A percentile compares a stretch with the other conserved stretches of the same genome.
Evolutionary conservation across 2,329 filamentous ascomycete genomes (phyloP).

Genomic region (Colletotrichum incanum): DNA sequence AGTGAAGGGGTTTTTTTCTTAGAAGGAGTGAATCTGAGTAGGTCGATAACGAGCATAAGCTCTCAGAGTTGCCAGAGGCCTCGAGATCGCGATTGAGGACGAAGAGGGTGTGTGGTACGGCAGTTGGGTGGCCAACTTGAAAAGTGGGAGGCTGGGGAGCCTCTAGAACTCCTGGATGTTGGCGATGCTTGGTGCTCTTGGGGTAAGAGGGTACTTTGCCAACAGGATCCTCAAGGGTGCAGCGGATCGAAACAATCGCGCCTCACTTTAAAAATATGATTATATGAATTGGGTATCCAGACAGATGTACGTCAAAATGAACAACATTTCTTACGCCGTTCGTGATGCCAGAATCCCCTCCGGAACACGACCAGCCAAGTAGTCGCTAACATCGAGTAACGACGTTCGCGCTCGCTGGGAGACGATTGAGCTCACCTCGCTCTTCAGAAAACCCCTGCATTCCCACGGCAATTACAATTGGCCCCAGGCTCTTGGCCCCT

Average conservation of each 20-base stretch:
- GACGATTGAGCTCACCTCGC: slow-evolving; percentile 34
- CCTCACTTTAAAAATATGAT: background rate
- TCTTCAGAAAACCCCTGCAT: slow-evolving; percentile 42
- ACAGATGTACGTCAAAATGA: slow-evolving; percentile 8
- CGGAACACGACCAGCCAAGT: slow-evolving; percentile 21
- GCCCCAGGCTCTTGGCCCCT: slow-evolving; percentile 31
- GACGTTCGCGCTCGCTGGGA: slow-evolving; percentile 39
- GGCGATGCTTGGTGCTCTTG: slow-evolving; percentile 42
- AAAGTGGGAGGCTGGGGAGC: slow-evolving; percentile 44
- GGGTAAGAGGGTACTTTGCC: slow-evolving; percentile 45
- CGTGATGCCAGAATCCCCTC: background rate
- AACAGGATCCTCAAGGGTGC: background rate
- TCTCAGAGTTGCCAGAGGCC: slow-evolving; percentile 1
- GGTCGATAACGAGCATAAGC: too few species aligned
- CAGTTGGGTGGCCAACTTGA: slow-evolving; percentile 41
- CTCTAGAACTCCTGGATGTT: slow-evolving; percentile 33
- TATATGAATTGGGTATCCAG: slow-evolving; percentile 36
- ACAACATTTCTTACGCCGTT: slow-evolving; percentile 22
- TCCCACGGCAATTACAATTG: slow-evolving; percentile 37
- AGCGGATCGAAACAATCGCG: background rate
- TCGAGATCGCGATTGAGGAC: slow-evolving; percentile 29
- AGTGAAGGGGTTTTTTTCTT: background rate
- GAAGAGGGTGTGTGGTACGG: slow-evolving; percentile 32
- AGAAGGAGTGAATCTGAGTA: background rate
- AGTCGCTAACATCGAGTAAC: slow-evolving; percentile 49